Conservation (phyloP, 768 basidiomycete species). For the Pleurotus cornucopiae region DNA sequence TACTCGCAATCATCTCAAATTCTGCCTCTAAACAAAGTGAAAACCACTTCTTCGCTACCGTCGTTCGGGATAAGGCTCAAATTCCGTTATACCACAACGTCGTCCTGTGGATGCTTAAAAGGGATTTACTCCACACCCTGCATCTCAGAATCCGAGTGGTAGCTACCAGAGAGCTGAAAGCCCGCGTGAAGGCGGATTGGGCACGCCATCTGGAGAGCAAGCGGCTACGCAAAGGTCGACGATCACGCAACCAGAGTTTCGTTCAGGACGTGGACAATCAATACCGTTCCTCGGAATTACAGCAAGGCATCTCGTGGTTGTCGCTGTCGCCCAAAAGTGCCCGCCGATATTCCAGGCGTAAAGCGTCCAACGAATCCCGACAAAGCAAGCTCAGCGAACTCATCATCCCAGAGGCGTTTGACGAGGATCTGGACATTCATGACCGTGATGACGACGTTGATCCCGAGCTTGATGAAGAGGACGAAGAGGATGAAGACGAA, state of each 20-base stretch:
- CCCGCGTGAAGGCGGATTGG: slow-evolving; percentile 49
- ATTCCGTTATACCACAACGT: slow-evolving; percentile 76
- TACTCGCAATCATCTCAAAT: slow-evolving; percentile 73
- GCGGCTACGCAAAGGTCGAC: slow-evolving; percentile 4
- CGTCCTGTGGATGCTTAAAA: slow-evolving; percentile 87
- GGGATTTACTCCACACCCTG: slow-evolving; percentile 78
- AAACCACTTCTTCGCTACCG: slow-evolving; percentile 77
- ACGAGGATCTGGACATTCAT: slow-evolving; percentile 20
- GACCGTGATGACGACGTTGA: slow-evolving; percentile 16
- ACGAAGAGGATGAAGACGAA: slow-evolving; percentile 41
- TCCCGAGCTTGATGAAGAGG: slow-evolving; percentile 26
- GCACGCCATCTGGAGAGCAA: slow-evolving; percentile 19
- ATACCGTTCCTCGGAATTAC: slow-evolving; percentile 13
- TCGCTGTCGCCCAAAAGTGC: slow-evolving; percentile 53
- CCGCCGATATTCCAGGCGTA: slow-evolving; percentile 38
- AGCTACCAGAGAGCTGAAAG: slow-evolving; percentile 73
- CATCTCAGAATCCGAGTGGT: slow-evolving; percentile 85
- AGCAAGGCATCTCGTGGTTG: slow-evolving; percentile 38
- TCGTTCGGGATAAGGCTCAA: slow-evolving; percentile 64
- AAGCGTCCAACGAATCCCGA: slow-evolving; percentile 44
- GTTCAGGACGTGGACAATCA: slow-evolving; percentile 19
- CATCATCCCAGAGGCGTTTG: slow-evolving; percentile 23
- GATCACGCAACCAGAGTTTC: slow-evolving; percentile 9
- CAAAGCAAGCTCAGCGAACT: slow-evolving; percentile 35
- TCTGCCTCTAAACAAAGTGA: slow-evolving; percentile 58